phyloP scores from a whole-genome alignment of 495 filamentous ascomycete genomes.

The Hypoxylon trugodes region DNA sequence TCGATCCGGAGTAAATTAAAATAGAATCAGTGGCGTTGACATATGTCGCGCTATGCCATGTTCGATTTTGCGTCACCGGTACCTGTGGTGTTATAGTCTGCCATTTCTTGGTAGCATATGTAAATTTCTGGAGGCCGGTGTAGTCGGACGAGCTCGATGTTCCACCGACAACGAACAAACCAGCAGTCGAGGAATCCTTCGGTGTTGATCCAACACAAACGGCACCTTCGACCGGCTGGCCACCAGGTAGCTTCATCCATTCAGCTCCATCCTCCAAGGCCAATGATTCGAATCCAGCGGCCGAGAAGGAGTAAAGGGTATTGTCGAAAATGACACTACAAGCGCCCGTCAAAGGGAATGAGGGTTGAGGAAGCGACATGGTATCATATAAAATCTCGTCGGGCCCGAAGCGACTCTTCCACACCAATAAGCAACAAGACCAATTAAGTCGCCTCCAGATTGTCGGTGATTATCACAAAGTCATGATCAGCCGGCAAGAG shows the following conservation, averaged over 20 bases:
- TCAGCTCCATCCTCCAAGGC: constrained; percentile 69
- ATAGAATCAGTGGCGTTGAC: constrained; percentile 74
- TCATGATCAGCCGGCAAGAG: constrained; percentile 29
- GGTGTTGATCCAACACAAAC: constrained; percentile 78
- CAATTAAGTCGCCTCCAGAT: constrained; percentile 23
- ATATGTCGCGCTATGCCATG: constrained; percentile 79
- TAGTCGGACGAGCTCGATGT: constrained; percentile 64
- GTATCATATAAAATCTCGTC: constrained; percentile 23
- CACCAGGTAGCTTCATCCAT: constrained; percentile 73
- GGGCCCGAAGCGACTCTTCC: constrained; percentile 15
- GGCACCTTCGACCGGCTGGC: constrained; percentile 73
- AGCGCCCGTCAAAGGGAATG: constrained; percentile 70
- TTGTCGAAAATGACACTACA: constrained; percentile 86
- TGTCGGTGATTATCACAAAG: constrained; percentile 22
- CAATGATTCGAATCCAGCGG: constrained; percentile 78
- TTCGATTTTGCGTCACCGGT: constrained; percentile 70
- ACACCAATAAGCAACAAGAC: constrained; percentile 22
- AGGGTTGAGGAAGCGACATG: constrained; percentile 74
- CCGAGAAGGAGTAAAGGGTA: constrained; percentile 86
- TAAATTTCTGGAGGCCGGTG: constrained; percentile 83
- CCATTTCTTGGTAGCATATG: constrained; percentile 81
- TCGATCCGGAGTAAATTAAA: constrained; percentile 81
- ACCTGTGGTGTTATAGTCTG: constrained; percentile 65
- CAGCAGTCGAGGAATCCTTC: constrained; percentile 58
- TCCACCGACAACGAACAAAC: constrained; percentile 88